A percentile compares a stretch with the other conserved stretches of the same genome.
Evolutionary conservation across 768 basidiomycete genomes (phyloP).

Genomic region (Lactarius tabidus): DNA sequence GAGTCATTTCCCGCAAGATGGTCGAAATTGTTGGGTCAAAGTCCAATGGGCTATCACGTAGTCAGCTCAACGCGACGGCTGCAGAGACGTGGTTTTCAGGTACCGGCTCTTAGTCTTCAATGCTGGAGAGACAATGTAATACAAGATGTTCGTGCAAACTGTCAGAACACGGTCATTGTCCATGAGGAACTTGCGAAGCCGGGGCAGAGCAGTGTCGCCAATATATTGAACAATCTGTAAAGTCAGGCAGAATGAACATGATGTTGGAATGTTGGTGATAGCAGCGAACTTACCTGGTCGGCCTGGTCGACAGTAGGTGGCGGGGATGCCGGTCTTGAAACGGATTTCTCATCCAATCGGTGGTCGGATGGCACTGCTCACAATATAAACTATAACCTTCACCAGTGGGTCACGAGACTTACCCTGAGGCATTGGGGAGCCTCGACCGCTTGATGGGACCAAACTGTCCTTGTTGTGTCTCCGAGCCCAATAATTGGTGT

Average conservation of each 20-base stretch:
- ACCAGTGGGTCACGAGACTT: conserved; percentile 21
- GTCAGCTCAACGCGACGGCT: conserved; percentile 15
- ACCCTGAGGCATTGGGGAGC: conserved; percentile 65
- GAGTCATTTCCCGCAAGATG: conserved; percentile 75
- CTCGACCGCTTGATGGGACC: conserved; percentile 54
- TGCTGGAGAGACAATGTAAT: conserved; percentile 77
- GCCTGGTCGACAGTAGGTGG: conserved; percentile 40
- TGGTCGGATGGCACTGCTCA: conserved; percentile 32
- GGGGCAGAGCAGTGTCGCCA: conserved; percentile 63
- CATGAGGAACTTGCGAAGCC: conserved; percentile 69
- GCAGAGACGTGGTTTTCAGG: background rate
- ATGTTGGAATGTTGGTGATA: background rate
- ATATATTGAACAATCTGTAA: conserved; percentile 68
- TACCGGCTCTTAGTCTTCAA: conserved; percentile 76
- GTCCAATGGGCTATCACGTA: conserved; percentile 64
- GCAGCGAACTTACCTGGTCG: conserved; percentile 40
- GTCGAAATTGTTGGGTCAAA: conserved; percentile 62
- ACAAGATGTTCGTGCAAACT: conserved; percentile 79
- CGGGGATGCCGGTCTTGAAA: conserved; percentile 41
- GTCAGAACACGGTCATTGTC: conserved; percentile 80
- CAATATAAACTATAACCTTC: background rate
- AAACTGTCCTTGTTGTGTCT: conserved; percentile 61
- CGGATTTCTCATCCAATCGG: conserved; percentile 60
- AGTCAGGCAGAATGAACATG: background rate
- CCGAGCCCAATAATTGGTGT: conserved; percentile 77